Percentiles rank a stretch among this genome's conserved stretches.
Conservation (phyloP, 2,329 filamentous ascomycete genomes). For the Fusarium annulatum region DNA sequence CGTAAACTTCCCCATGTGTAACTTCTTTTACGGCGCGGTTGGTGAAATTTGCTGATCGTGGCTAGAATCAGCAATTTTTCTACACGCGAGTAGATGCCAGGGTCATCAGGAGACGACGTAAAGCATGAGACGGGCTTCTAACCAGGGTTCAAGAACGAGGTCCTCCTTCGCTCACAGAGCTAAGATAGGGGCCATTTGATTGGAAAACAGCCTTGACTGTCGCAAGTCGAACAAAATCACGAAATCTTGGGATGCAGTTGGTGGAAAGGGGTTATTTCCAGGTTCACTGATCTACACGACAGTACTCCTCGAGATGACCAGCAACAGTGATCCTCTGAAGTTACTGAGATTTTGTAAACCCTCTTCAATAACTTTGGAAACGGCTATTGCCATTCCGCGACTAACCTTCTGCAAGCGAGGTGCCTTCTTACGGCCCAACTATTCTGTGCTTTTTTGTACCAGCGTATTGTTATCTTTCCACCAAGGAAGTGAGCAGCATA, state of each 20-base stretch:
- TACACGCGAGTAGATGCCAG: not conserved
- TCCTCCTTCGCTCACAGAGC: not conserved
- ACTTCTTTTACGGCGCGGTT: fast-evolving
- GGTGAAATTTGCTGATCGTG: not conserved
- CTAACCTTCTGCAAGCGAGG: no score
- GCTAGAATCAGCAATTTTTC: no score
- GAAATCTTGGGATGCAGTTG: not conserved
- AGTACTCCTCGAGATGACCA: no score
- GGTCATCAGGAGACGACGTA: not conserved
- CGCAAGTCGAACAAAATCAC: not conserved
- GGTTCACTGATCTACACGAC: not conserved
- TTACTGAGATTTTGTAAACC: not conserved
- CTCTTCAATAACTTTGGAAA: not conserved
- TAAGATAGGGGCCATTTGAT: fast-evolving
- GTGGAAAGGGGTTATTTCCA: not conserved
- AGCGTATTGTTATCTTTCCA: not conserved
- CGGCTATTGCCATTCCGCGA: not conserved
- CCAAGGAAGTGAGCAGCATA: not conserved
- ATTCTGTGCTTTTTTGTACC: not conserved
- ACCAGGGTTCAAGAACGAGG: no score
- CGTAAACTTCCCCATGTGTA: not conserved
- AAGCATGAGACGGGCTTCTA: not conserved
- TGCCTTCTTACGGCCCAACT: not conserved
- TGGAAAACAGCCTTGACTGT: fast-evolving
- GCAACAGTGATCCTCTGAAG: not conserved